Percentiles rank a stretch among this genome's conserved stretches.
Conservation (phyloP, 306 rosid species). For the Sechiopsis laciniata region DNA sequence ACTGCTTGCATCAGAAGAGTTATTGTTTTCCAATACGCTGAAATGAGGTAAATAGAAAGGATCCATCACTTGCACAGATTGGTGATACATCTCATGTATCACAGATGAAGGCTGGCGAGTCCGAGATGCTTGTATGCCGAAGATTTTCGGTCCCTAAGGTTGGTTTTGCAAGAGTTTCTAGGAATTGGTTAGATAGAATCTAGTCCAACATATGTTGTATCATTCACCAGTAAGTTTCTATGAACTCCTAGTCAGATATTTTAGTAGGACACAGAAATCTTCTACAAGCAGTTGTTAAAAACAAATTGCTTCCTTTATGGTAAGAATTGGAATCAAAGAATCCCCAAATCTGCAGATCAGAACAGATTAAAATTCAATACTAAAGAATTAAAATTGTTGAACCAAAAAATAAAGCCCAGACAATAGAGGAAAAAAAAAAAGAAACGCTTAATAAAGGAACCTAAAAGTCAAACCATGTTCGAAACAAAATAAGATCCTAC, state of each 20-base stretch:
- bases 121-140: slow-evolving; percentile 52
- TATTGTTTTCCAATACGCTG: slow-evolving; percentile 48
- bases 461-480: background rate
- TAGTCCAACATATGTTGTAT: background rate
- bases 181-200: background rate
- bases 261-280: slow-evolving; percentile 6
- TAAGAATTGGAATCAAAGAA: background rate
- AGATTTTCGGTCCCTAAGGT: background rate
- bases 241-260: background rate
- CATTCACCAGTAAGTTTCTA: background rate
- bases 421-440: background rate
- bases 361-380: background rate
- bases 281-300: background rate
- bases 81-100: slow-evolving; percentile 42
- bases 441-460: background rate
- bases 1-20: slow-evolving; percentile 39
- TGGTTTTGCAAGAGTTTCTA: background rate
- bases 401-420: background rate
- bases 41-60: slow-evolving; percentile 32
- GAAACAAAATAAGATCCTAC: background rate
- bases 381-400: background rate
- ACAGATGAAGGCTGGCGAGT: slow-evolving; percentile 35
- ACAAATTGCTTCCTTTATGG: background rate
- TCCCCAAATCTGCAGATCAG: slow-evolving; percentile 16
- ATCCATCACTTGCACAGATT: slow-evolving; percentile 41